These are phyloP conservation scores for Entophlyctis luteolus DNA, from an alignment of 192 early-diverging fungal genomes.

Conservation along the genomic window DNA sequence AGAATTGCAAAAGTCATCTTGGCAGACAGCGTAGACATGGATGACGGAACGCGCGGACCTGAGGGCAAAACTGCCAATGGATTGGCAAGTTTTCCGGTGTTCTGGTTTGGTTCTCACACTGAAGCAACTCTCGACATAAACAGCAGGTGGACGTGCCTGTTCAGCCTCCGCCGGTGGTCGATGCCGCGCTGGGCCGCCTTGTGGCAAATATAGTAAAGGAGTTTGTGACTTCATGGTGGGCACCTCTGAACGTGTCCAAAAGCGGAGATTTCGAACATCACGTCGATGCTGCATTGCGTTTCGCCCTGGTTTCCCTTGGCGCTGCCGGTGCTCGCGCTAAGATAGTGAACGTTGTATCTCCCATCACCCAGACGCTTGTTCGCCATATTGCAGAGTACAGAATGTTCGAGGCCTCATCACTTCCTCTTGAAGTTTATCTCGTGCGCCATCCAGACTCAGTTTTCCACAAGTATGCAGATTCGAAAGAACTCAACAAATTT, in stretches of 20 bases:
- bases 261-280: slow-evolving; percentile 34
- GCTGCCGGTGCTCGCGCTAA: slow-evolving; percentile 3
- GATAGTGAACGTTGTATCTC: slow-evolving; percentile 16
- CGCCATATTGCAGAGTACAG: slow-evolving; percentile 41
- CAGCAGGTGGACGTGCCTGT: no score
- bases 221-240: slow-evolving; percentile 41
- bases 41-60: neutral
- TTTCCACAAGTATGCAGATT: slow-evolving; percentile 24
- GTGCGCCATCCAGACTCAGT: slow-evolving; percentile 19
- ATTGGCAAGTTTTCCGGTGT: no score
- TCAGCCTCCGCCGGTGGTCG: neutral
- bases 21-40: neutral
- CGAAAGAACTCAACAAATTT: slow-evolving; percentile 11
- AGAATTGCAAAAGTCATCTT: neutral
- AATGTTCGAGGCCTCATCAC: slow-evolving; percentile 25
- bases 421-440: slow-evolving; percentile 33
- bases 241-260: slow-evolving; percentile 35
- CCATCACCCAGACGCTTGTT: slow-evolving; percentile 32
- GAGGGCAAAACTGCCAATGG: neutral
- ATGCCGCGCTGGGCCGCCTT: slow-evolving; percentile 21
- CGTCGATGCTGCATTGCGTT: slow-evolving; percentile 19
- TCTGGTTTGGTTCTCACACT: no score
- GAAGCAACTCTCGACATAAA: no score
- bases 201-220: slow-evolving; percentile 33
- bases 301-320: slow-evolving; percentile 26